Evolutionary conservation across 164 flowering plant genomes (phyloP).

Genomic region (Paratinospora sagittata): DNA sequence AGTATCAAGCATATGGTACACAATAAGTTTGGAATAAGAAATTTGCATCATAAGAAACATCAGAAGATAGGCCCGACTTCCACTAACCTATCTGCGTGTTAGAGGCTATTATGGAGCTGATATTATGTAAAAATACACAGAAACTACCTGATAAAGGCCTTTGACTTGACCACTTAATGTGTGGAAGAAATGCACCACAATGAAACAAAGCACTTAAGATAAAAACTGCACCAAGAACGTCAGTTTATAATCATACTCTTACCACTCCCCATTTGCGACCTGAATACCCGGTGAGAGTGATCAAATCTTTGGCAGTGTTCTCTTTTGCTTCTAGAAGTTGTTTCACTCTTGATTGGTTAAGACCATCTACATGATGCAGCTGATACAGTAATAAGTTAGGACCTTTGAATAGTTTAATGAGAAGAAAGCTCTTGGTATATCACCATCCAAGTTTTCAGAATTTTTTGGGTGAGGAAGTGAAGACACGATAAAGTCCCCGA

Average conservation of each 20-base stretch:
- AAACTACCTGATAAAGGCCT: neutral
- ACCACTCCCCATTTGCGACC: conserved; percentile 68
- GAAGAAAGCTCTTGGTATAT: neutral
- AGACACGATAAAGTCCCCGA: neutral
- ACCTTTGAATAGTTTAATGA: neutral
- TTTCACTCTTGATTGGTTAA: conserved; percentile 48
- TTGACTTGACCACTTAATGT: neutral
- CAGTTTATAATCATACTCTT: conserved; percentile 20
- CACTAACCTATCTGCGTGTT: neutral
- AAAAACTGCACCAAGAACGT: neutral
- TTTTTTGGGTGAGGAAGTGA: no score
- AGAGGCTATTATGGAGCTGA: neutral
- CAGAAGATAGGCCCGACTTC: neutral
- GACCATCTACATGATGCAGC: conserved; percentile 94
- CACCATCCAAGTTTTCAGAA: neutral
- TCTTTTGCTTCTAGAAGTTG: conserved; percentile 42
- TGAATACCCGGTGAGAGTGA: conserved; percentile 54
- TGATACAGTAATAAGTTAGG: conserved; percentile 19
- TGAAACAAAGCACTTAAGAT: neutral
- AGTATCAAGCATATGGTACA: neutral
- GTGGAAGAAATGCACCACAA: no score
- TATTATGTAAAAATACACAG: neutral
- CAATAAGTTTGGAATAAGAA: neutral
- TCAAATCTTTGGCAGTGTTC: conserved; percentile 28
- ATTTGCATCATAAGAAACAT: neutral